phyloP scores from a whole-genome alignment of 768 basidiomycete species.

The Rhodotorula toruloides region DNA sequence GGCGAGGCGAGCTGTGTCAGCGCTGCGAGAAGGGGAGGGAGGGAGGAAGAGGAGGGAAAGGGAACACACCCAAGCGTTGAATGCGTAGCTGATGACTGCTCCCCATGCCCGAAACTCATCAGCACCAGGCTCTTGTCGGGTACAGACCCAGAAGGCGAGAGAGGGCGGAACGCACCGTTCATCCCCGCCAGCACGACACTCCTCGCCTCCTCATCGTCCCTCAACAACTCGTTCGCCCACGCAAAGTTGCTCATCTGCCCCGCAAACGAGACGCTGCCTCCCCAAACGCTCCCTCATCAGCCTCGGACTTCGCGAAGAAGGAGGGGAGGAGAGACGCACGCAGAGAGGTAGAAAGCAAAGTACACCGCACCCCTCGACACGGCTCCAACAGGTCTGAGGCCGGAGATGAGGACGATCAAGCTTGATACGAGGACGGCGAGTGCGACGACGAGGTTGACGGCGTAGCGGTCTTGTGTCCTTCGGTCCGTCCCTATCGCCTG shows the following conservation, averaged over 20 bases:
- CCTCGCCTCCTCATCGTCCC: constrained; percentile 65
- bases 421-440: constrained; percentile 61
- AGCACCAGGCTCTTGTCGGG: not conserved
- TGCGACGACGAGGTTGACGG: constrained; percentile 61
- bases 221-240: constrained; percentile 72
- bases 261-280: constrained; percentile 52
- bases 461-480: constrained; percentile 52
- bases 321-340: constrained; percentile 37
- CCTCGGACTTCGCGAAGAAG: not conserved
- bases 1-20: too few species aligned
- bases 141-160: not conserved
- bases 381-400: constrained; percentile 39
- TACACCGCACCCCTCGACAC: constrained; percentile 52
- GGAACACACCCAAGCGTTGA: constrained; percentile 19
- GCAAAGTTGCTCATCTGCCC: constrained; percentile 59
- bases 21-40: too few species aligned
- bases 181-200: constrained; percentile 67
- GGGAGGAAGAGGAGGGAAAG: not conserved
- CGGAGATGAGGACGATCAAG: constrained; percentile 44
- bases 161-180: constrained; percentile 50
- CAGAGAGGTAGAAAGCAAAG: constrained; percentile 62
- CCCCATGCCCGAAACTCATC: not conserved
- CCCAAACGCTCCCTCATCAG: constrained; percentile 25
- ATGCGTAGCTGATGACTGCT: constrained; percentile 10
- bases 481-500: constrained; percentile 60